These are phyloP conservation scores for Ramularia endophylla DNA, from an alignment of 2,329 filamentous ascomycete genomes.

Conservation along the genomic window DNA sequence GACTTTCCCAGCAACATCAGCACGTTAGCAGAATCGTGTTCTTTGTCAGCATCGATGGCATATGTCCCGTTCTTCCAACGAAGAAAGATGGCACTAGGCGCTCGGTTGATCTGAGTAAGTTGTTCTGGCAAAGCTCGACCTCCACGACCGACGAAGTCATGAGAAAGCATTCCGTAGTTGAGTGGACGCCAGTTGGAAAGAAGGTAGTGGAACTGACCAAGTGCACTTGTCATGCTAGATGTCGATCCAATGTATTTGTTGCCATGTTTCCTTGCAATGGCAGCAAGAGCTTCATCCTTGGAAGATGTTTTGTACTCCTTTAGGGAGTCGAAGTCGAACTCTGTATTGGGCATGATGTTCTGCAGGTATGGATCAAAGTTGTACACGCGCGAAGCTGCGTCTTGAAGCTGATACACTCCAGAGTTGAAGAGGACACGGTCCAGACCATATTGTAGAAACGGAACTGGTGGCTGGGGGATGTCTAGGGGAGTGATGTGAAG, in stretches of 20 bases:
- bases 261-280: conserved; percentile 57
- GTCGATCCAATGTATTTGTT: conserved; percentile 92
- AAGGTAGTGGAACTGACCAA: conserved; percentile 89
- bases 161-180: conserved; percentile 61
- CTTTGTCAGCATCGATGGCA: conserved; percentile 93
- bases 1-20: conserved; percentile 90
- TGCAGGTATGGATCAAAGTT: conserved; percentile 97
- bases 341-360: conserved; percentile 83
- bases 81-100: conserved; percentile 75
- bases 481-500: conserved; percentile 35
- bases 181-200: conserved; percentile 76
- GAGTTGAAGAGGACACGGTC: conserved; percentile 93
- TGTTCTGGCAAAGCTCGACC: conserved; percentile 45
- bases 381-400: conserved; percentile 78
- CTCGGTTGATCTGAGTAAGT: conserved; percentile 67
- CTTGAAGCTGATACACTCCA: conserved; percentile 86
- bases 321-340: conserved; percentile 87
- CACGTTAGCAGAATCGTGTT: conserved; percentile 78
- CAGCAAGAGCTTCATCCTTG: conserved; percentile 65
- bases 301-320: conserved; percentile 90
- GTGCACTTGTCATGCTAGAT: conserved; percentile 85
- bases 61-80: conserved; percentile 79
- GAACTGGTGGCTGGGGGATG: conserved; percentile 49
- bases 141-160: conserved; percentile 51
- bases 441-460: conserved; percentile 65